Evolutionary conservation across 2,329 filamentous ascomycete species (phyloP), one percentile per base, ranked within the genome.

Genomic region (Penicillium polonicum): DNA sequence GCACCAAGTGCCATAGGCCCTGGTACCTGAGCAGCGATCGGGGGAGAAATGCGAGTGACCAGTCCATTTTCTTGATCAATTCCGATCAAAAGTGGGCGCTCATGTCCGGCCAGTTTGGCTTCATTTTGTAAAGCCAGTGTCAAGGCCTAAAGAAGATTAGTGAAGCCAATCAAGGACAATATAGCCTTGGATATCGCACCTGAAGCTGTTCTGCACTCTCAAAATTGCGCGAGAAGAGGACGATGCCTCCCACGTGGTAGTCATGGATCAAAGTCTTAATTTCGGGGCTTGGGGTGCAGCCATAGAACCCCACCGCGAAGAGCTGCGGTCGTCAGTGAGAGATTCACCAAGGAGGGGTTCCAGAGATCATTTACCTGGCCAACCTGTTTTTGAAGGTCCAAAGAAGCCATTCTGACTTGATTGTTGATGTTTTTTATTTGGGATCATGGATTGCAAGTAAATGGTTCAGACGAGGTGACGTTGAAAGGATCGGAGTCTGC

Each of bases 11-110:
- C 70, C 77, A 79, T 79, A 5, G 75, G 65, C 3, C 76, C 78
- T 4, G 77, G 77, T 9, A 79, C 62, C 49, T 78, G 77, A 12
- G 73, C 59, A 35, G 74, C 75, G 25, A 76, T 68, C 5, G 76
- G 74, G 5, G 74, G 70, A 31, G 71, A 73, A 35, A 79, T 74
- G 2, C 76, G 68, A 25, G 77, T 77, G 29, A 79, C 74, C 8
- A 78, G 62, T 4, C 76, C 76, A 71, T 79, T 79, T 59, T 80
- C 78, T 60, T 79, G 77, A 48, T 79, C 77, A 36, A 78, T 76
- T 4, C 73, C 74, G 33, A 80, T 79, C 49, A 80, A 74, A 1
- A 80, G 65, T 50, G 72, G 74, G 52, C 74, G 70, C 36, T 70
- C 43, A 60, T 80, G 72, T 6, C 76, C 75, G 19, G 76, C 72